Percentiles rank a stretch among this genome's conserved stretches.
phyloP scores from a whole-genome alignment of 225 moss, liverwort and hornwort species.

The Marchantia paleacea region DNA sequence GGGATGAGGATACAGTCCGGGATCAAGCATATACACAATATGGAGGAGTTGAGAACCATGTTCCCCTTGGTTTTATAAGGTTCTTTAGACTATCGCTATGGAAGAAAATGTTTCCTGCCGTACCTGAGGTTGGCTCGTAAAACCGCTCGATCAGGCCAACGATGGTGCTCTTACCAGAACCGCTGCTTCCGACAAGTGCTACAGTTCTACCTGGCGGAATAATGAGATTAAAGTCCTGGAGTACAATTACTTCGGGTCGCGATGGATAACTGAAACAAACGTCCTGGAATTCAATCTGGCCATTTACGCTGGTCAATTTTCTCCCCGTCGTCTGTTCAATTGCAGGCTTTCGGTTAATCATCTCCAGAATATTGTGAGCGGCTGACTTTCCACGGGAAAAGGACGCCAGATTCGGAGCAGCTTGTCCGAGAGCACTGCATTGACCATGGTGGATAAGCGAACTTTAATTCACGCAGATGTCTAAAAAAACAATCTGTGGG shows the following conservation, averaged over 20 bases:
- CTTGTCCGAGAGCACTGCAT: slow-evolving; percentile 53
- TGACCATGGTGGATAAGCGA: neutral
- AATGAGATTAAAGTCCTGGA: slow-evolving; percentile 43
- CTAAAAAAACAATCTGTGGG: neutral
- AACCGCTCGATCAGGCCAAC: slow-evolving; percentile 49
- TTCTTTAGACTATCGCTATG: neutral
- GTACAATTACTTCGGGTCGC: slow-evolving; percentile 38
- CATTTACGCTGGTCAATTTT: slow-evolving; percentile 35
- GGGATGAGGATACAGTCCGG: neutral
- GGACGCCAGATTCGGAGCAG: slow-evolving; percentile 43
- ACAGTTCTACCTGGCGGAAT: slow-evolving; percentile 51
- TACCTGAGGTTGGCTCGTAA: slow-evolving; percentile 53
- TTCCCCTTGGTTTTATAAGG: neutral
- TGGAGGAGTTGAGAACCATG: neutral
- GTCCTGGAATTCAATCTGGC: slow-evolving; percentile 45
- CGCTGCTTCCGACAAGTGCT: slow-evolving; percentile 50
- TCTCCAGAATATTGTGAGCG: slow-evolving; percentile 45
- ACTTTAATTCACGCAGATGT: neutral
- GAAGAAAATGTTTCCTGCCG: neutral
- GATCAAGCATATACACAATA: neutral
- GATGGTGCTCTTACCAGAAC: slow-evolving; percentile 54
- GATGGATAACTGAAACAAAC: slow-evolving; percentile 52
- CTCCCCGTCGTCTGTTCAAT: slow-evolving; percentile 39
- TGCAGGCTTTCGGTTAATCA: slow-evolving; percentile 48
- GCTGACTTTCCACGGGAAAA: slow-evolving; percentile 47